Evolutionary conservation across 768 basidiomycete species (phyloP).

Genomic region (Amanita pallidorosea): DNA sequence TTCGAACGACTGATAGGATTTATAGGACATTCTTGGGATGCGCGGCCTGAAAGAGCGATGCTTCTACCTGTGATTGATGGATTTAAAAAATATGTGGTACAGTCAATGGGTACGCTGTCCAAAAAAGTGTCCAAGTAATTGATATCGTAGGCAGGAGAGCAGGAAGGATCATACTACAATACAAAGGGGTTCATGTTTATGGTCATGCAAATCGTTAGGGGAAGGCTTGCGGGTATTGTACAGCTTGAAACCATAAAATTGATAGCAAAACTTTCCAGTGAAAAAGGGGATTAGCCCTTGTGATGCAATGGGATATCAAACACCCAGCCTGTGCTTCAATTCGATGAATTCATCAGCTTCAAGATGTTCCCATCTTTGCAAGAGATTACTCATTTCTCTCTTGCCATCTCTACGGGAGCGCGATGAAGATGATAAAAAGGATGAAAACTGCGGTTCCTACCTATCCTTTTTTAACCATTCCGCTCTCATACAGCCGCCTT

Average conservation of each 20-base stretch:
- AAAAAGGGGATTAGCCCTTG: no score
- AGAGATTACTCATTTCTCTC: conserved; percentile 40
- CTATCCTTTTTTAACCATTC: conserved; percentile 54
- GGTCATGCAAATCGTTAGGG: neutral
- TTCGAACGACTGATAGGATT: conserved; percentile 2
- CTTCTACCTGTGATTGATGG: conserved; percentile 48
- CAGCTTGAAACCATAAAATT: neutral
- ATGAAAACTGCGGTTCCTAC: conserved; percentile 19
- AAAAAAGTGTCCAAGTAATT: conserved; percentile 3
- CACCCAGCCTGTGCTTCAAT: conserved; percentile 44
- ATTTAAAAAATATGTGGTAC: neutral
- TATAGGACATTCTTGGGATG: conserved; percentile 68
- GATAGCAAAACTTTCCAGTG: neutral
- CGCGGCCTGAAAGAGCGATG: conserved; percentile 75
- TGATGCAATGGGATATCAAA: conserved; percentile 20
- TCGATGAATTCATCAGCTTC: conserved; percentile 39
- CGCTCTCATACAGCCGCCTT: conserved; percentile 34
- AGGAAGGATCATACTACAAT: neutral
- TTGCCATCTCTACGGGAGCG: conserved; percentile 36
- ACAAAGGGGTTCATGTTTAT: neutral
- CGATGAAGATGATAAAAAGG: conserved; percentile 3
- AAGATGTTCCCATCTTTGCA: conserved; percentile 37
- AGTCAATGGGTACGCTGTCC: conserved; percentile 6
- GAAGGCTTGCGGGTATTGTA: conserved; percentile 6
- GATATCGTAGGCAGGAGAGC: neutral